Evolutionary conservation across 2,329 filamentous ascomycete species (phyloP).

Genomic region (Scedosporium apiospermum): DNA sequence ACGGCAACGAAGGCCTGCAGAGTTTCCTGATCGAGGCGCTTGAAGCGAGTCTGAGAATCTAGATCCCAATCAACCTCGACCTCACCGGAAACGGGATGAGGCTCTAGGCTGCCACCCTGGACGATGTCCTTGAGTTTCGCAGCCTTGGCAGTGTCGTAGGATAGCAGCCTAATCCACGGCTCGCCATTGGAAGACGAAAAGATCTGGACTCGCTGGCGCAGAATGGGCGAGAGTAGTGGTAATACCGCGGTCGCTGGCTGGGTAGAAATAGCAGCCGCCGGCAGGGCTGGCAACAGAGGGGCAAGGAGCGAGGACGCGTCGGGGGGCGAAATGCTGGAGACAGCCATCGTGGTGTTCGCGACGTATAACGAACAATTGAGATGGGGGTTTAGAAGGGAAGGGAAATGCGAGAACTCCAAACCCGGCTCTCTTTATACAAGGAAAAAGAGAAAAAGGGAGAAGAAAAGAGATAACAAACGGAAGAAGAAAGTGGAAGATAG

Average conservation of each 20-base stretch:
- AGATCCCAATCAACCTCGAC: constrained; percentile 63
- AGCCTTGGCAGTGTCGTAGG: constrained; percentile 51
- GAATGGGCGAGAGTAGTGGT: constrained; percentile 54
- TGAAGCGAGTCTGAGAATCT: constrained; percentile 54
- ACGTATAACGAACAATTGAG: not conserved
- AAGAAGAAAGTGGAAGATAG: too few species aligned
- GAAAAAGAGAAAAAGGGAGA: not conserved
- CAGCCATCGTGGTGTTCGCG: constrained; percentile 8
- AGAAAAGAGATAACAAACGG: not conserved
- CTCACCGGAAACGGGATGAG: constrained; percentile 74
- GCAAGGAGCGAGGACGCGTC: constrained; percentile 39
- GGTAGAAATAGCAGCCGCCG: constrained; percentile 47
- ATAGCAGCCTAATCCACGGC: constrained; percentile 65
- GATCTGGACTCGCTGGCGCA: constrained; percentile 56
- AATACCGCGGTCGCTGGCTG: constrained; percentile 47
- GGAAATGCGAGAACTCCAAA: not conserved
- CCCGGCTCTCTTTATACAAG: not conserved
- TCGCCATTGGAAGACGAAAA: constrained; percentile 50
- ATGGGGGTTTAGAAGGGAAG: not conserved
- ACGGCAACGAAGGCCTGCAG: constrained; percentile 58
- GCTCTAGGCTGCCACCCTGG: constrained; percentile 56
- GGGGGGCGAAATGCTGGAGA: constrained; percentile 28
- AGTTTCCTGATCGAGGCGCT: constrained; percentile 66
- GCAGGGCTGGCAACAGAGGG: constrained; percentile 50
- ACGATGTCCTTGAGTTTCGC: constrained; percentile 52